Conservation (phyloP, 345 rosid species). For the Populus pruinosa region DNA sequence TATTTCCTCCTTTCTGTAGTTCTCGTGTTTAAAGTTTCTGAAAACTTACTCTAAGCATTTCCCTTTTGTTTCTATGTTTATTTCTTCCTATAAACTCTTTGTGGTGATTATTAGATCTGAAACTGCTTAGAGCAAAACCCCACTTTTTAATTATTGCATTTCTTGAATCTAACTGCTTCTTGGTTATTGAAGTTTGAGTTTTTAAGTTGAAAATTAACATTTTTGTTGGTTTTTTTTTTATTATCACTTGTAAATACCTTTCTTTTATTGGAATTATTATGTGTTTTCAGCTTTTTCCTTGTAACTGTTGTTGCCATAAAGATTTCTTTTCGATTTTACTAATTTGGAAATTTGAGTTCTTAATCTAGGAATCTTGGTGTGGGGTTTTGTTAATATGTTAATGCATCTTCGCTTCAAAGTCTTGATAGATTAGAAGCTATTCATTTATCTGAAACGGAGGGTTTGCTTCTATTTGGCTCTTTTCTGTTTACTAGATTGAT, state of each 20-base stretch:
- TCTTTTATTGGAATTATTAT: background rate
- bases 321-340: background rate
- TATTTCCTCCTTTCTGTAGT: background rate
- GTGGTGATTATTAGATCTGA: constrained; percentile 34
- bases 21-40: constrained; percentile 38
- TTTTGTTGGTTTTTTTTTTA: constrained; percentile 14
- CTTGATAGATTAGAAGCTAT: constrained; percentile 12
- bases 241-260: constrained; percentile 13
- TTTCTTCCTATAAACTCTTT: background rate
- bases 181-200: background rate
- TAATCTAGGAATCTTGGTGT: background rate
- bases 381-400: background rate
- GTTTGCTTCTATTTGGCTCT: constrained; percentile 8
- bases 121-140: constrained; percentile 24
- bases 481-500: background rate
- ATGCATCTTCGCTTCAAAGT: constrained; percentile 13
- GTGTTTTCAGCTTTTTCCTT: background rate
- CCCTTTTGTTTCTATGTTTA: constrained; percentile 4
- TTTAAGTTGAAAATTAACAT: constrained; percentile 16
- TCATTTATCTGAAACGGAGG: constrained; percentile 7
- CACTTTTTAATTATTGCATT: constrained; percentile 28
- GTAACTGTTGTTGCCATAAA: background rate
- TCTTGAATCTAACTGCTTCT: constrained; percentile 5
- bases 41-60: constrained; percentile 39
- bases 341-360: background rate